These are phyloP conservation scores for Russula emetica DNA, from an alignment of 768 basidiomycete genomes.

Conservation along the genomic window DNA sequence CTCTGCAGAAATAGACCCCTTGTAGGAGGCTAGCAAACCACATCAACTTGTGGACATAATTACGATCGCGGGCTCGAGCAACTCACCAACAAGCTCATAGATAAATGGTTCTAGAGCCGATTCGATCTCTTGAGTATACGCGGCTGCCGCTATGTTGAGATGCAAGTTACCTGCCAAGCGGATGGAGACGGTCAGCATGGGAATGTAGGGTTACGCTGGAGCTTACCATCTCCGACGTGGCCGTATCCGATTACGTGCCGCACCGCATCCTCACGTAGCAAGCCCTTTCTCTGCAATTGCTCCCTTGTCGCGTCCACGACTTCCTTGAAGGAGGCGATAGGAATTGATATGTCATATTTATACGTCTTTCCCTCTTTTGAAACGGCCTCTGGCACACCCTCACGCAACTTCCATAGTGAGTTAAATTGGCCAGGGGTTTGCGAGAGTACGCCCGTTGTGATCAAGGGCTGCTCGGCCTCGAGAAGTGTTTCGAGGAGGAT, in stretches of 20 bases:
- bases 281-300: slow-evolving; percentile 61
- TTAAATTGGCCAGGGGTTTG: slow-evolving; percentile 88
- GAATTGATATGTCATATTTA: slow-evolving; percentile 95
- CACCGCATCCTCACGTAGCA: slow-evolving; percentile 68
- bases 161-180: slow-evolving; percentile 76
- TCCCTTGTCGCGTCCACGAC: slow-evolving; percentile 80
- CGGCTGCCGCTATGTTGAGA: slow-evolving; percentile 80
- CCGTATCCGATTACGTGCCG: slow-evolving; percentile 90
- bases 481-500: slow-evolving; percentile 74
- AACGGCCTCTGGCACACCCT: slow-evolving; percentile 86
- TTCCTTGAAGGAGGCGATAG: slow-evolving; percentile 77
- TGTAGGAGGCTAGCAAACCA: slow-evolving; percentile 53
- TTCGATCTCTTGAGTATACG: slow-evolving; percentile 80
- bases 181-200: slow-evolving; percentile 9
- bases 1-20: slow-evolving; percentile 93
- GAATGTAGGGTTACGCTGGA: slow-evolving; percentile 32
- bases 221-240: slow-evolving; percentile 88
- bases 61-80: neutral
- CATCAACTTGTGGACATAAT: slow-evolving; percentile 12
- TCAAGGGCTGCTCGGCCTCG: slow-evolving; percentile 65
- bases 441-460: slow-evolving; percentile 87
- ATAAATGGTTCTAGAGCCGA: slow-evolving; percentile 90
- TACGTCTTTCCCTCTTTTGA: slow-evolving; percentile 93
- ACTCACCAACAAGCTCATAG: slow-evolving; percentile 83
- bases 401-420: slow-evolving; percentile 87